Base-by-base conservation (phyloP, 176 grass and related monocot species). In the Triticum urartu region DNA sequence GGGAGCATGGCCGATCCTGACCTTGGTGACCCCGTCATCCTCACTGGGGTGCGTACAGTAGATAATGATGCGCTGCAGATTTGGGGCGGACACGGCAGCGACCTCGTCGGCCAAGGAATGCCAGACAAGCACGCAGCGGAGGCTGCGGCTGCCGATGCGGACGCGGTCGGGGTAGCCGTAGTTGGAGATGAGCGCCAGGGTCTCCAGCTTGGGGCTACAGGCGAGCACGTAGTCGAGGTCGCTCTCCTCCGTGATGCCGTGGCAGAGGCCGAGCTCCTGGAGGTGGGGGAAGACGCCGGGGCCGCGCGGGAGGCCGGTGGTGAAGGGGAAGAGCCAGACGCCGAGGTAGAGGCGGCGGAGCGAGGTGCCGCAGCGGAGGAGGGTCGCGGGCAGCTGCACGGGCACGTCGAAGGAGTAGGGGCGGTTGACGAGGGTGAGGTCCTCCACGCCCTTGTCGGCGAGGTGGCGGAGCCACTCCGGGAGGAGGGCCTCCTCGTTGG, bases 101-200 rank as follows among this genome's bases (percentile, higher is more conserved):
- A 80, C 58, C 78, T 65, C 59, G 12, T 45, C 32, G 4, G 15
- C 8, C 59, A 38, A 2, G 35, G 33, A 63, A 32, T 64, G 52
- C 30, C 59, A 80, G 58, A n/a, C n/a, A n/a, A 80, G 20, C 18
- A 64, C 6, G 78, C 78, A 64, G 5, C 78, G 78, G 30, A 80
- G 78, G 59, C 35, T 58, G 54, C 54, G 18, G 54, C 18, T 58
- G 54, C 54, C 54, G 54, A 58, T 8, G 54, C 54, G 54, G 78
- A 80, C 59, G 34, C 73, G 11, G 13, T 43, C 22, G 30, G 60
- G 78, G 9, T 8, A 39, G 59, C 7, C 5, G 11, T 3, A 45
- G 48, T 24, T 63, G 35, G 8, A 39, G 34, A 40, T 12, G 35
- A 66, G 1, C 35, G 40, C n/a, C 7, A 80, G 28, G 0, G 32